phyloP scores from a whole-genome alignment of 2,329 filamentous ascomycete genomes.

The Exophiala sideris region DNA sequence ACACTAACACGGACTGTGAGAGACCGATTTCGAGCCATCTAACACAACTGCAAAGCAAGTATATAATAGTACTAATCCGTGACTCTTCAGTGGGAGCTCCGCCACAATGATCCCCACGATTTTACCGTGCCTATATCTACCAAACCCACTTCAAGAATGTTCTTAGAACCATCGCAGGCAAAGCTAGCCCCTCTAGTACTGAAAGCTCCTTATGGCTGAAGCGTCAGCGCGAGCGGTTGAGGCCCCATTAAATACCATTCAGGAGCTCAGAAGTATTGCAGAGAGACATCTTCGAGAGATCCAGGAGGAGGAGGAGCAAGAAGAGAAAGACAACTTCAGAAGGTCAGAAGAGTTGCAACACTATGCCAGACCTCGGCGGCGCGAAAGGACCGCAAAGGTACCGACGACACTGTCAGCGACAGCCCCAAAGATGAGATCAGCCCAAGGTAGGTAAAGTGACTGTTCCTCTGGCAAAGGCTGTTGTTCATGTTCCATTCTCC shows the following conservation, averaged over 20 bases:
- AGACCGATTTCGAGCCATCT: too few species aligned
- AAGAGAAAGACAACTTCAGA: constrained; percentile 9
- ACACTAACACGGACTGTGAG: too few species aligned
- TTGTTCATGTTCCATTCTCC: not conserved
- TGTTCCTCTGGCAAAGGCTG: not conserved
- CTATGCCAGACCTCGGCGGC: constrained; percentile 17
- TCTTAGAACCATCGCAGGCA: too few species aligned
- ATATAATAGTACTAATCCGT: too few species aligned
- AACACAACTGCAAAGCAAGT: too few species aligned
- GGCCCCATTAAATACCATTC: not conserved
- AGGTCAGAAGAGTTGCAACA: constrained; percentile 15
- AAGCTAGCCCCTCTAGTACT: too few species aligned
- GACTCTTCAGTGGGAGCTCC: too few species aligned
- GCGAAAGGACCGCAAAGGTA: not conserved
- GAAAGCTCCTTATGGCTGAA: too few species aligned
- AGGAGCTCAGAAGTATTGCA: constrained; percentile 15
- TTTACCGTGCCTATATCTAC: too few species aligned
- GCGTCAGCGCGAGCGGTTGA: not conserved
- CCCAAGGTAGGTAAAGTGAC: constrained; percentile 18
- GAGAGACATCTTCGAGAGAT: constrained; percentile 20
- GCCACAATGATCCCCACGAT: too few species aligned
- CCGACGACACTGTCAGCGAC: not conserved
- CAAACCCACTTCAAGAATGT: too few species aligned
- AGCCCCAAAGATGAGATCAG: constrained; percentile 20
- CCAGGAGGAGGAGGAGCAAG: constrained; percentile 14